Base-by-base conservation (phyloP, 495 filamentous ascomycete genomes). In the Patellaria atrata region DNA sequence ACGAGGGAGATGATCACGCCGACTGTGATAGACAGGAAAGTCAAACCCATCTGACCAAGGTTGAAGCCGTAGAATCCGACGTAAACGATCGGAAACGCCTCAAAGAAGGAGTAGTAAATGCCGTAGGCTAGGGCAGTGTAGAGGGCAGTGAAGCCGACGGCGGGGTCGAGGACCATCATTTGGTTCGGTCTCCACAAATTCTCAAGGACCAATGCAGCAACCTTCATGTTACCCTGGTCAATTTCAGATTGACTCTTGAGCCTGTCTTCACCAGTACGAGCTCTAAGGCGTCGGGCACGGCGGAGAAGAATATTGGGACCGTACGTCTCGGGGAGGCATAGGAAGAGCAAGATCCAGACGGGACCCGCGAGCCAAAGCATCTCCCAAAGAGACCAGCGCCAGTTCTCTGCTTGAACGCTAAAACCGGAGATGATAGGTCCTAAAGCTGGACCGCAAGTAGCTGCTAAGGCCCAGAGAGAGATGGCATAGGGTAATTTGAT, bases 1-100 rank as follows among this genome's bases (percentile, higher is more conserved):
- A 51, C 46, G 15, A 75, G 58, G 22, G 61, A 65, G 32, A 79
- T 34, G 22, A 70, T 31, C 45, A 66, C 70, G 11, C 65, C 60
- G 23, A 79, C 63, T 38, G 70, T 51, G 42, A 80, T 63, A 42
- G 68, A 67, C 2, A 73, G 55, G 65, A 82, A 82, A 21, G 73
- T 66, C 5, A 82, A 60, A 29, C 77, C 75, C 37, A 67, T 56
- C 39, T 69, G 42, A 29, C 77, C 77, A 15, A 71, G 56, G 38
- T 60, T 69, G 58, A 81, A 75, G 47, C 53, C 51, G 57, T 80
- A 79, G 38, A 66, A 59, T 35, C 58, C 63, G 1, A 64, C 62
- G 57, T 77, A 82, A 32, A 82, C 73, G n/a, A 82, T 55, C 2
- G 76, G 75, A 60, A 82, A 80, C 42, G 68, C 73, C 49, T 80